phyloP scores from a whole-genome alignment of 306 rosid genomes.

The Calophaca sinica region DNA sequence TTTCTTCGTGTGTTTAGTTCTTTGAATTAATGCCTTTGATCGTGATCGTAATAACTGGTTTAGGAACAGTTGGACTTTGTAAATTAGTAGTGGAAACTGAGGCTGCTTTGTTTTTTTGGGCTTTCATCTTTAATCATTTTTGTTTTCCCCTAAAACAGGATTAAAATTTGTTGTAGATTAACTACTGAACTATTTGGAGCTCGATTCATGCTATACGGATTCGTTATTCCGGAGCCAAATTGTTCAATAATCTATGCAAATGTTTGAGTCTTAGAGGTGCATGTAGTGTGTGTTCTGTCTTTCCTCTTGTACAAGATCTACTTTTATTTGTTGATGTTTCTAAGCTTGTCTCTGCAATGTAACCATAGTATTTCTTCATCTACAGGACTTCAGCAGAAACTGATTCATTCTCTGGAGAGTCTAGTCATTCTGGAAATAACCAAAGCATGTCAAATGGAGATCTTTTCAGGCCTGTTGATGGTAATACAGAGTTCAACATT shows the following conservation, averaged over 20 bases:
- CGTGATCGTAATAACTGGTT: neutral
- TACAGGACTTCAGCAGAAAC: slow-evolving; percentile 82
- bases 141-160: neutral
- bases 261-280: neutral
- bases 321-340: slow-evolving; percentile 22
- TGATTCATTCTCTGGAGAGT: slow-evolving; percentile 70
- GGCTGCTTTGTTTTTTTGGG: neutral
- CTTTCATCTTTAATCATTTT: neutral
- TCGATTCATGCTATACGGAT: neutral
- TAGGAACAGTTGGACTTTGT: slow-evolving; percentile 11
- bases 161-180: neutral
- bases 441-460: slow-evolving; percentile 58
- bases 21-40: slow-evolving; percentile 28
- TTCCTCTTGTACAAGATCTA: slow-evolving; percentile 9
- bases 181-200: slow-evolving; percentile 9
- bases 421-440: slow-evolving; percentile 64
- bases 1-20: slow-evolving; percentile 30
- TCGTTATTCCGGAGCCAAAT: neutral
- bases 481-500: slow-evolving; percentile 63
- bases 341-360: slow-evolving; percentile 42
- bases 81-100: neutral
- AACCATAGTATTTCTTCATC: slow-evolving; percentile 41
- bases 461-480: slow-evolving; percentile 56
- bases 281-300: neutral
- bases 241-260: neutral